Conservation (phyloP, 306 rosid genomes). For the Adenanthera pavonina region DNA sequence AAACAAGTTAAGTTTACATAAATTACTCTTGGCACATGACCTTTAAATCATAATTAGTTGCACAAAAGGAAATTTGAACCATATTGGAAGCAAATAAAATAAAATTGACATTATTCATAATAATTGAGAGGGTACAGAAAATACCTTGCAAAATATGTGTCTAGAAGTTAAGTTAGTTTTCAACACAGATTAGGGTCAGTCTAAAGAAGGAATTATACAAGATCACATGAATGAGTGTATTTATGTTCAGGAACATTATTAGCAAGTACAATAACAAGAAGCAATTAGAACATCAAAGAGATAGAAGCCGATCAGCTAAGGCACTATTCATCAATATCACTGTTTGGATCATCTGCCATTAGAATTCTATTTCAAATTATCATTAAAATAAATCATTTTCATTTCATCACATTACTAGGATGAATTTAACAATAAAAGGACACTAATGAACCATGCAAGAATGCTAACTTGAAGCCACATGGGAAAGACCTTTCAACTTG, state of each 20-base stretch:
- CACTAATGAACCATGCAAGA: no score
- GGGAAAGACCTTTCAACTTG: no score
- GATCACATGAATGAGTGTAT: conserved; percentile 14
- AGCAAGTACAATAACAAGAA: conserved; percentile 11
- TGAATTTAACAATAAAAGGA: no score
- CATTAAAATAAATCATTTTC: background rate
- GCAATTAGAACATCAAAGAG: conserved; percentile 17
- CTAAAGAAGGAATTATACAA: conserved; percentile 46
- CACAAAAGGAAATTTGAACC: conserved; percentile 35
- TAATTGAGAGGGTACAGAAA: conserved; percentile 21
- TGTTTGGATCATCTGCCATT: background rate
- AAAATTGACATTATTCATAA: conserved; percentile 20
- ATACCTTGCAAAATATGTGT: conserved; percentile 92
- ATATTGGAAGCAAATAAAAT: conserved; percentile 10
- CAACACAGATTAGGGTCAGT: conserved; percentile 89
- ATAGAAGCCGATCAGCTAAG: background rate
- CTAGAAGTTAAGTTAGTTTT: conserved; percentile 96
- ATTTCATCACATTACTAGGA: no score
- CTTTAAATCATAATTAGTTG: conserved; percentile 97
- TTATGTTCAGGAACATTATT: conserved; percentile 18
- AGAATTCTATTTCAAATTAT: background rate
- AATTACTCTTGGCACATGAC: conserved; percentile 96
- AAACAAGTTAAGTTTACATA: conserved; percentile 55
- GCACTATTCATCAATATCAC: conserved; percentile 13
- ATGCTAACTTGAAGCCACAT: no score